Conservation (phyloP, 23 red algal species). For the Pyropia yezoensis region DNA sequence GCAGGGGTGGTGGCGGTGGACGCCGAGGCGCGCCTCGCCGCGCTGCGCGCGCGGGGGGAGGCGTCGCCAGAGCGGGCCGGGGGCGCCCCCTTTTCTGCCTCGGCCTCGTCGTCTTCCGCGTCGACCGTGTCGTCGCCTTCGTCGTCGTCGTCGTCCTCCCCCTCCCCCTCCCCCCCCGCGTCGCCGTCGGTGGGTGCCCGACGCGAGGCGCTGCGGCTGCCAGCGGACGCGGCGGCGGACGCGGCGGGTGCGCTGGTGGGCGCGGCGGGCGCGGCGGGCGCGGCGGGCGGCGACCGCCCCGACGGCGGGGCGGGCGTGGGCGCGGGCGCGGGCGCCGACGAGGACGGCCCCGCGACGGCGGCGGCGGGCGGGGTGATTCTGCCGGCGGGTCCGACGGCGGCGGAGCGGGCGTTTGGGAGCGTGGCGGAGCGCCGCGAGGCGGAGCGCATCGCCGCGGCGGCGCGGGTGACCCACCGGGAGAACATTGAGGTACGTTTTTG, state of each 20-base stretch:
- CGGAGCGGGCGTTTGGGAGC: conserved; percentile 12
- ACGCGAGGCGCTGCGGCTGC: background rate
- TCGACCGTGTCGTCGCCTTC: too few relatives aligned
- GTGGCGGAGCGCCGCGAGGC: conserved; percentile 6
- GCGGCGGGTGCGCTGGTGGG: background rate
- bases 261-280: background rate
- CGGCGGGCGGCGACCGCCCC: background rate
- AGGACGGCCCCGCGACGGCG: background rate
- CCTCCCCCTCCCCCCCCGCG: too few relatives aligned
- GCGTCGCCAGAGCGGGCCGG: background rate
- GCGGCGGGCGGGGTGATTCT: background rate
- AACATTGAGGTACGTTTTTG: conserved; percentile 16
- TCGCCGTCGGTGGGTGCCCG: too few relatives aligned
- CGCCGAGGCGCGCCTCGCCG: background rate
- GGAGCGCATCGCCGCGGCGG: conserved; percentile 7
- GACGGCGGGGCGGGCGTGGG: background rate
- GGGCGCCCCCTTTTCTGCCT: background rate
- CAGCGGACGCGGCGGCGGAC: background rate
- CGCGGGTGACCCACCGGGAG: conserved; percentile 9
- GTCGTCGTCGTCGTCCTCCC: too few relatives aligned
- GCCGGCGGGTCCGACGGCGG: conserved; percentile 9
- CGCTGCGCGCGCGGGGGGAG: background rate
- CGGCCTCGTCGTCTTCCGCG: too few relatives aligned
- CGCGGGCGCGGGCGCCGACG: too few relatives aligned
- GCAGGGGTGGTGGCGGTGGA: background rate